phyloP scores from a whole-genome alignment of 345 rosid genomes.

The Schrenkiella parvula region DNA sequence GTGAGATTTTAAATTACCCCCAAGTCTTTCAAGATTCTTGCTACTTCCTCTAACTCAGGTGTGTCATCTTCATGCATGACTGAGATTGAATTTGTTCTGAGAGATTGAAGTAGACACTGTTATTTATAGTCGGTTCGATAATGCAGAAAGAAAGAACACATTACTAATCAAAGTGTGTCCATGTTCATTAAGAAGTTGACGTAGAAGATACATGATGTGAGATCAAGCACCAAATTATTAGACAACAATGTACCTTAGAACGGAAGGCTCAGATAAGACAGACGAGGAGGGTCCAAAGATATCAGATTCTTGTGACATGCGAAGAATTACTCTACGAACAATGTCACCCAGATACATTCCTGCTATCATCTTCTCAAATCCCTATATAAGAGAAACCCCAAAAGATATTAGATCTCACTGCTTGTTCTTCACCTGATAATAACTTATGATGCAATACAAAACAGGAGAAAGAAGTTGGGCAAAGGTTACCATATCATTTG shows the following conservation, averaged over 20 bases:
- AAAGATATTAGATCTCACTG: not conserved
- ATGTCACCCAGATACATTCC: conserved; percentile 98
- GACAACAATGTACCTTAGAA: conserved; percentile 46
- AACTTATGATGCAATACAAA: conserved; percentile 10
- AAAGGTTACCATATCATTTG: conserved; percentile 68
- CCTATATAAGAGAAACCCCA: conserved; percentile 44
- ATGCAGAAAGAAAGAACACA: not conserved
- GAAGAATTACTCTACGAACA: conserved; percentile 80
- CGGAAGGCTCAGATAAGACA: conserved; percentile 47
- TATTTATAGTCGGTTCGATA: not conserved
- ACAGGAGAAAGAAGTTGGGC: not conserved
- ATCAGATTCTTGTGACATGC: conserved; percentile 70
- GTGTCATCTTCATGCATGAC: conserved; percentile 88
- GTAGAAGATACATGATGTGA: not conserved
- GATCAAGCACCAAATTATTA: not conserved
- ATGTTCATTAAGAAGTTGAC: not conserved
- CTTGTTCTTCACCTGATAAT: not conserved
- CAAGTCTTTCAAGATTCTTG: conserved; percentile 58
- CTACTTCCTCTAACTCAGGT: conserved; percentile 63
- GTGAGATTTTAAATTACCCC: conserved; percentile 41
- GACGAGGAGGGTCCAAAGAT: conserved; percentile 62
- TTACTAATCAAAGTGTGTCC: not conserved
- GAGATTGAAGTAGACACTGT: not conserved
- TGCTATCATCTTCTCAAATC: conserved; percentile 96
- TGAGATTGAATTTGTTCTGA: conserved; percentile 61